phyloP scores from a whole-genome alignment of 805 yeast species.

The Zygosaccharomyces gambellarensis region DNA sequence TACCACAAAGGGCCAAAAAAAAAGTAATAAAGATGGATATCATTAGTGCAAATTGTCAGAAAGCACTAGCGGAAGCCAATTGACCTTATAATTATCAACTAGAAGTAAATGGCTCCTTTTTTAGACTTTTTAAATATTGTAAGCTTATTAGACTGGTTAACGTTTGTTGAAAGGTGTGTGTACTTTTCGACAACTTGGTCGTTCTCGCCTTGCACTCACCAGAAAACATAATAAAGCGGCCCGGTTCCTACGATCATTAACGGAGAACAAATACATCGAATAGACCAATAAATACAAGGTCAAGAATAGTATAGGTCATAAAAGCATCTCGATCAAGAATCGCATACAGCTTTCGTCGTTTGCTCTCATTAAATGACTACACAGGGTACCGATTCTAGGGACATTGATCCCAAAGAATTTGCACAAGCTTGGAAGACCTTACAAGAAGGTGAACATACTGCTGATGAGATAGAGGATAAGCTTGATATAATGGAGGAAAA shows the following conservation, averaged over 20 bases:
- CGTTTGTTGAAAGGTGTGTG: background rate
- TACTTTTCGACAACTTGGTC: constrained; percentile 1
- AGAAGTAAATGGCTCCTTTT: background rate
- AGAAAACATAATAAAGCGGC: background rate
- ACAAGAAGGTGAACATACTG: constrained; percentile 64
- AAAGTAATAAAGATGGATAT: constrained; percentile 5
- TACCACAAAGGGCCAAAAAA: constrained; percentile 6
- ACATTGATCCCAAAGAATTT: constrained; percentile 10
- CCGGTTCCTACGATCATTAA: background rate
- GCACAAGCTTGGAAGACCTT: constrained; percentile 57
- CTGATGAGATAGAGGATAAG: constrained; percentile 56
- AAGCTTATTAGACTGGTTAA: background rate
- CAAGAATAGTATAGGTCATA: background rate
- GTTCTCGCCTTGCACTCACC: constrained; percentile 2
- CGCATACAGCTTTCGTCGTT: background rate
- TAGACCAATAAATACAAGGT: background rate
- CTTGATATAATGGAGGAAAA: constrained; percentile 60
- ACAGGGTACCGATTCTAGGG: background rate
- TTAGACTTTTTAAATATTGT: background rate
- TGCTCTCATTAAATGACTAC: background rate
- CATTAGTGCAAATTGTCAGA: constrained; percentile 4
- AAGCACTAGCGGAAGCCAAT: background rate
- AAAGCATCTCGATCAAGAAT: background rate
- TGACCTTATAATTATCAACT: background rate
- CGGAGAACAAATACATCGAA: background rate